phyloP scores from a whole-genome alignment of 2,329 filamentous ascomycete species.

The Dactylonectria macrodidyma region DNA sequence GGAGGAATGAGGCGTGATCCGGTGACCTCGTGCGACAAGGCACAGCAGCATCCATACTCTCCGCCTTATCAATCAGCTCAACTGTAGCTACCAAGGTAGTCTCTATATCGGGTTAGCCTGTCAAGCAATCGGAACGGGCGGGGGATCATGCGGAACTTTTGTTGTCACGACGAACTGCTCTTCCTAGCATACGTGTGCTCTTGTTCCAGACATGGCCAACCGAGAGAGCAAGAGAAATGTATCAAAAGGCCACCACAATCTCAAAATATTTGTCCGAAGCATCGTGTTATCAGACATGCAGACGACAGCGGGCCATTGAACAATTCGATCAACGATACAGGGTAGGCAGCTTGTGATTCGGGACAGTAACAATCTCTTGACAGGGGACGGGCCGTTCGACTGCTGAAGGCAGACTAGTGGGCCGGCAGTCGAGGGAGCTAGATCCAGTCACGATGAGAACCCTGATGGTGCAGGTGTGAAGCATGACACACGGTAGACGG shows the following conservation, averaged over 20 bases:
- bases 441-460: slow-evolving; percentile 25
- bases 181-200: background rate
- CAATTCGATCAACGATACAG: background rate
- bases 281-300: background rate
- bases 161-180: slow-evolving; percentile 20
- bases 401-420: slow-evolving; percentile 17
- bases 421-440: slow-evolving; percentile 1
- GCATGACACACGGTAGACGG: background rate
- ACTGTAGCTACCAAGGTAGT: slow-evolving; percentile 11
- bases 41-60: background rate
- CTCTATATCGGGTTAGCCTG: slow-evolving; percentile 23
- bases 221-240: background rate
- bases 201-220: background rate
- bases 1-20: background rate
- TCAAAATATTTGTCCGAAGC: background rate
- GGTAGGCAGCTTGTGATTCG: background rate
- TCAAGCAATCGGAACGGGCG: slow-evolving; percentile 11
- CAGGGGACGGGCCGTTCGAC: slow-evolving; percentile 5
- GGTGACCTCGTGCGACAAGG: slow-evolving; percentile 17
- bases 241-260: background rate
- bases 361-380: background rate
- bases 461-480: slow-evolving; percentile 24
- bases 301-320: background rate
- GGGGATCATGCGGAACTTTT: background rate
- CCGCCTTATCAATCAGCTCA: slow-evolving; percentile 24